phyloP scores from a whole-genome alignment of 768 basidiomycete genomes.

The Hypholoma fasciculare region DNA sequence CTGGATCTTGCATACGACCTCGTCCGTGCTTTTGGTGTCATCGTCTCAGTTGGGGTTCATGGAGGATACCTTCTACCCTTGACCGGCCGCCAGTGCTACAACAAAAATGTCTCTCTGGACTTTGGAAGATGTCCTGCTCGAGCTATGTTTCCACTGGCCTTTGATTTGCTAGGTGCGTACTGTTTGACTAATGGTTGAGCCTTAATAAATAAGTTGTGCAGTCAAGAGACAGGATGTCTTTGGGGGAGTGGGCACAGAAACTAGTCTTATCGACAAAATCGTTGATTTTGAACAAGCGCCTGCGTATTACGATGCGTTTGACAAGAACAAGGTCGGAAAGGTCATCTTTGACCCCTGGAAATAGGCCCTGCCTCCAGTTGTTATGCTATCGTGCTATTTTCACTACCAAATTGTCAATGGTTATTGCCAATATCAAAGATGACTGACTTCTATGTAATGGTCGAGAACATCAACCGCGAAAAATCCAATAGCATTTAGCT shows the following conservation, averaged over 20 bases:
- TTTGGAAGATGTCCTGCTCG: slow-evolving; percentile 84
- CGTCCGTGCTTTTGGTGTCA: slow-evolving; percentile 73
- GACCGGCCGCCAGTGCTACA: slow-evolving; percentile 58
- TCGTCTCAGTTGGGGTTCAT: slow-evolving; percentile 76
- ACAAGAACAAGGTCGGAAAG: slow-evolving; percentile 74
- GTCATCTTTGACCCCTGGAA: slow-evolving; percentile 78
- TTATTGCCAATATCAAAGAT: too few relatives aligned
- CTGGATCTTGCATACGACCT: slow-evolving; percentile 67
- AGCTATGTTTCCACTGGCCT: slow-evolving; percentile 72
- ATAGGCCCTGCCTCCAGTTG: slow-evolving; percentile 12
- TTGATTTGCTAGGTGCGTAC: slow-evolving; percentile 56
- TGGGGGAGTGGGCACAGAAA: slow-evolving; percentile 61
- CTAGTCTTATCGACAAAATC: slow-evolving; percentile 68
- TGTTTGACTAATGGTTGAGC: neutral
- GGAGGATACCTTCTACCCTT: slow-evolving; percentile 54
- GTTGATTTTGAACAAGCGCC: slow-evolving; percentile 58
- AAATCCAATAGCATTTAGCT: too few relatives aligned
- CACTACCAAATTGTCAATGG: too few relatives aligned
- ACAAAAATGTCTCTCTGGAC: slow-evolving; percentile 78
- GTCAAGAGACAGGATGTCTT: slow-evolving; percentile 74
- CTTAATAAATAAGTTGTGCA: slow-evolving; percentile 9
- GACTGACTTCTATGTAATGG: too few relatives aligned
- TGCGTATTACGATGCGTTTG: slow-evolving; percentile 64
- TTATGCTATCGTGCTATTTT: neutral
- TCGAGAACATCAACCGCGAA: too few relatives aligned